Base-by-base conservation (phyloP, 2,329 filamentous ascomycete species). In the Pyricularia sp. region DNA sequence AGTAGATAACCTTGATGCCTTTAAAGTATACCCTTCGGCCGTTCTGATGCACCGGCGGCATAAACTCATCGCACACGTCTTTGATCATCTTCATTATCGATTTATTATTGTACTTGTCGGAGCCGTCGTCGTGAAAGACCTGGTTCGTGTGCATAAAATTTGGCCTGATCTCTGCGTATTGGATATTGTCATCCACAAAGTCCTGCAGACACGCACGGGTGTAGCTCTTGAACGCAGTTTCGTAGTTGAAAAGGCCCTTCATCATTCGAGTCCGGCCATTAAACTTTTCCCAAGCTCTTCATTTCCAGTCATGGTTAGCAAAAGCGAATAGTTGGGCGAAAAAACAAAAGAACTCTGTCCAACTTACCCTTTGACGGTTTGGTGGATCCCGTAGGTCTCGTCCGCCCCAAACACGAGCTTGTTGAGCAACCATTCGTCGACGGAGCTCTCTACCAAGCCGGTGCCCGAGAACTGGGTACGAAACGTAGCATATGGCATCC, bases 1-100 rank as follows among this genome's bases (percentile, higher is more conserved):
- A 91, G 76, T 91, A 92, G 50, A 92, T 90, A 70, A 92, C 85
- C 77, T 91, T 91, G 71, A 92, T 79, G 0, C 88, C 88, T 23
- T 85, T 85, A 72, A 91, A 89, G 67, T 81, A 81, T 20, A 79
- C 68, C n/a, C 20, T 26, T 31, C 6, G 12, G n/a, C 26, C 66
- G 9, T 12, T 23, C 66, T 58, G 31, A 2, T 26, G 70, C 0
- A 69, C 42, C 20, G 42, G 42, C 6, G 42, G 70, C 70, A 82
- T 77, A 55, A 89, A 90, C 0, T 74, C 75, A 4, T 79, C 70
- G n/a, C 87, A 82, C 66, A 85, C 86, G 1, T 85, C 77, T 12
- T 85, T 80, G 68, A 90, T 87, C 17, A 90, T 84, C 2, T 79
- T 68, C 84, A 91, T 86, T 68, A 90, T 90, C 1, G 79, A 84